Evolutionary conservation across 208 protist genomes (phyloP).

Genomic region (Porcisia hertigi): DNA sequence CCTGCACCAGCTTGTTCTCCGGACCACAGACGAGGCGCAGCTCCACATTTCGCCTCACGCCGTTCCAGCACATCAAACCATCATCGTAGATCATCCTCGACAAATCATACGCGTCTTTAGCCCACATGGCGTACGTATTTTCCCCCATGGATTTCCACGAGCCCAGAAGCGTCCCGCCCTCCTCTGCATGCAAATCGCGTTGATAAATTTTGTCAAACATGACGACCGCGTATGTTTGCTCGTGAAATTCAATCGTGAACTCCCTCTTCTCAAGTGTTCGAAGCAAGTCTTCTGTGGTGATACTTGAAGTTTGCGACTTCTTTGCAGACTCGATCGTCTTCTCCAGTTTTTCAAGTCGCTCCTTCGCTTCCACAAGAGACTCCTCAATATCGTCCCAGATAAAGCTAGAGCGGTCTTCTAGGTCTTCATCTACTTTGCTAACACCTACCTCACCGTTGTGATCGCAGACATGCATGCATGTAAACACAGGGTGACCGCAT

Average conservation of each 20-base stretch:
- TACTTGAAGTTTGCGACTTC: conserved; percentile 9
- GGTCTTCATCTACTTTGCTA: conserved; percentile 5
- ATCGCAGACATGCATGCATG: conserved; percentile 58
- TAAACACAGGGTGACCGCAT: conserved; percentile 45
- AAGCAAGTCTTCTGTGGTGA: conserved; percentile 61
- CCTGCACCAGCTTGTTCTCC: conserved; percentile 49
- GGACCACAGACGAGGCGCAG: conserved; percentile 69
- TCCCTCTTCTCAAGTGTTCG: conserved; percentile 47
- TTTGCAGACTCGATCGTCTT: conserved; percentile 20
- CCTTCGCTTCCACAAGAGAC: conserved; percentile 8
- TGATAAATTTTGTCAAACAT: conserved; percentile 58
- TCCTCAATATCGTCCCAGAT: conserved; percentile 38
- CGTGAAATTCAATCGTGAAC: conserved; percentile 48
- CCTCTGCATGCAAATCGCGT: conserved; percentile 24
- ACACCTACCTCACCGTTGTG: conserved; percentile 33
- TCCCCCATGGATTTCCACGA: conserved; percentile 63
- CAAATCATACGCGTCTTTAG: conserved; percentile 52
- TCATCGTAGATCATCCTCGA: conserved; percentile 62
- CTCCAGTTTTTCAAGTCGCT: conserved; percentile 25
- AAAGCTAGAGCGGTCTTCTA: conserved; percentile 32
- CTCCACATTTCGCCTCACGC: conserved; percentile 37
- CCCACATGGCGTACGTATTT: conserved; percentile 72
- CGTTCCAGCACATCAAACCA: conserved; percentile 61
- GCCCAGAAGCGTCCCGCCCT: conserved; percentile 37
- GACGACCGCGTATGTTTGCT: conserved; percentile 61